Conservation (phyloP, 2,329 filamentous ascomycete genomes). For the Hypoxylon sp. region DNA sequence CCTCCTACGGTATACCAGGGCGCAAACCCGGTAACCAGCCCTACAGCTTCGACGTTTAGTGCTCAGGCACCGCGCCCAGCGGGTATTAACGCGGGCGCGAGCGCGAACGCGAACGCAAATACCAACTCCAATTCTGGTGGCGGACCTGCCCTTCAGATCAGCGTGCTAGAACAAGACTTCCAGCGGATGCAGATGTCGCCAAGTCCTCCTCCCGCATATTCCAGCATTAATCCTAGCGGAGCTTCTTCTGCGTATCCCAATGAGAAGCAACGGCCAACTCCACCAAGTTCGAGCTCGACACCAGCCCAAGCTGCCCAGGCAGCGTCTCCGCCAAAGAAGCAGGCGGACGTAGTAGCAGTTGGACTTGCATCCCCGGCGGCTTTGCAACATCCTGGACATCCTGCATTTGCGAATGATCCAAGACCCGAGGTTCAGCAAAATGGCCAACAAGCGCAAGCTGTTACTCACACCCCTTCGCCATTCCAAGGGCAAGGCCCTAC, state of each 20-base stretch:
- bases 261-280: slow-evolving; percentile 77
- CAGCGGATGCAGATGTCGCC: slow-evolving; percentile 83
- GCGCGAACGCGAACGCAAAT: slow-evolving; percentile 46
- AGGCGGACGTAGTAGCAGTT: slow-evolving; percentile 50
- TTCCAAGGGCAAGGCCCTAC: slow-evolving; percentile 70
- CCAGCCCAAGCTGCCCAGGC: slow-evolving; percentile 51
- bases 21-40: slow-evolving; percentile 75
- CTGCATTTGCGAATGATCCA: slow-evolving; percentile 90
- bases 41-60: slow-evolving; percentile 63
- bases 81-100: slow-evolving; percentile 53
- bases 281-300: slow-evolving; percentile 49
- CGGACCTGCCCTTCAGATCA: slow-evolving; percentile 67
- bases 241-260: slow-evolving; percentile 76
- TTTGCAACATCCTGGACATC: slow-evolving; percentile 77
- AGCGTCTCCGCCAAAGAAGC: slow-evolving; percentile 55
- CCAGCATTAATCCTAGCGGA: slow-evolving; percentile 74
- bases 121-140: slow-evolving; percentile 47
- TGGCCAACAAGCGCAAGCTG: slow-evolving; percentile 62
- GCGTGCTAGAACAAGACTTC: slow-evolving; percentile 88
- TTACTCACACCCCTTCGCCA: slow-evolving; percentile 62
- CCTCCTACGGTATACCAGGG: slow-evolving; percentile 95
- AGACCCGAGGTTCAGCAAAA: slow-evolving; percentile 65
- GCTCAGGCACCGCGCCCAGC: slow-evolving; percentile 59
- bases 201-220: slow-evolving; percentile 95
- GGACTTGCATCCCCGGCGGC: slow-evolving; percentile 64